A percentile compares a stretch with the other conserved stretches of the same genome.
Evolutionary conservation across 495 filamentous ascomycete genomes (phyloP).

Genomic region (Aspergillus wentii): DNA sequence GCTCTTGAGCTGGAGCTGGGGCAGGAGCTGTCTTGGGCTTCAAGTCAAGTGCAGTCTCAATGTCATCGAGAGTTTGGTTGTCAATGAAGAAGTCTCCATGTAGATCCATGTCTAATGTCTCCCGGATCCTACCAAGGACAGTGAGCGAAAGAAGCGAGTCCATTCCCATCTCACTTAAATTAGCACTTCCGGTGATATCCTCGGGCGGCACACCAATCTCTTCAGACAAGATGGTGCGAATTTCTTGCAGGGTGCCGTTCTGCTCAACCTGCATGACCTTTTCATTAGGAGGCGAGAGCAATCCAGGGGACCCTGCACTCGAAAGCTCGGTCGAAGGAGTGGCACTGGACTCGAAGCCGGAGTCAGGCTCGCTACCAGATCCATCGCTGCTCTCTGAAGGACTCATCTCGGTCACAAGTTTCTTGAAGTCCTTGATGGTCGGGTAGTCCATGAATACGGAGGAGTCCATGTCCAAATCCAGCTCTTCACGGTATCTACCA

Average conservation of each 20-base stretch:
- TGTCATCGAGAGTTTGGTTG: constrained; percentile 50
- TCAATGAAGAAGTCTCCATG: constrained; percentile 56
- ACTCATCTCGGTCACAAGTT: constrained; percentile 42
- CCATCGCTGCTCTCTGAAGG: constrained; percentile 28
- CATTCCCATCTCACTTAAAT: constrained; percentile 45
- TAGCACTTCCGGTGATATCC: constrained; percentile 47
- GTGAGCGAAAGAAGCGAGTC: constrained; percentile 51
- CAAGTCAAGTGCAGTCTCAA: constrained; percentile 42
- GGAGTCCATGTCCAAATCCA: constrained; percentile 45
- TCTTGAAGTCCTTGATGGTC: constrained; percentile 58
- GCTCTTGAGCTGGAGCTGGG: constrained; percentile 11
- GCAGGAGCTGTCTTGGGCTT: constrained; percentile 27
- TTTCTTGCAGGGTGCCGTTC: constrained; percentile 39
- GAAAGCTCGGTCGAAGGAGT: constrained; percentile 26
- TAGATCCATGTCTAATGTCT: constrained; percentile 49
- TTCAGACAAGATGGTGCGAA: constrained; percentile 56
- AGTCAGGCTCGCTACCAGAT: constrained; percentile 29
- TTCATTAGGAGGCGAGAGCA: constrained; percentile 27
- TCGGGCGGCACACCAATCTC: constrained; percentile 65
- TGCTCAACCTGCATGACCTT: constrained; percentile 35
- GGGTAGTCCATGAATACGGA: constrained; percentile 54
- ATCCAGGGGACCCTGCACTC: constrained; percentile 28
- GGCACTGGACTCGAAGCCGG: constrained; percentile 23
- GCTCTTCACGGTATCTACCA: constrained; percentile 44
- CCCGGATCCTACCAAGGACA: constrained; percentile 46